A percentile compares a stretch with the other conserved stretches of the same genome.
Evolutionary conservation across 331 rosid species (phyloP).

Genomic region (Quercus tomentella): DNA sequence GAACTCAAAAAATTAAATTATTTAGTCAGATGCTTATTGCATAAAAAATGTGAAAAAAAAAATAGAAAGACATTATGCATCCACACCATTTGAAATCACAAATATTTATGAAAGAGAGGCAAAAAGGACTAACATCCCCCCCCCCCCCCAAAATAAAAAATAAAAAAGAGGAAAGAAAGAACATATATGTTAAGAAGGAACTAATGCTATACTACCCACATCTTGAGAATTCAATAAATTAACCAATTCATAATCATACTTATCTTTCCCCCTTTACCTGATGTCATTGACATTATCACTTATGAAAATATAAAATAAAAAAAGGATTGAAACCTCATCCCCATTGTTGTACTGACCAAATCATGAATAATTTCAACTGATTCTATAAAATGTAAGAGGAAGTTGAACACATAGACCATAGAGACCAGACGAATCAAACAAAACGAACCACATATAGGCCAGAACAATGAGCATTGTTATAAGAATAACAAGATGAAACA

Average conservation of each 20-base stretch:
- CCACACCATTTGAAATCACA: not conserved
- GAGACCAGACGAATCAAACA: not conserved
- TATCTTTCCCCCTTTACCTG: not conserved
- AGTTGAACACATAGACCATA: not conserved
- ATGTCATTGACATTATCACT: not conserved
- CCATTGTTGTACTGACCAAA: not conserved
- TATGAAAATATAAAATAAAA: not conserved
- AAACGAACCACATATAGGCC: not conserved
- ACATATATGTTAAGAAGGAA: not conserved
- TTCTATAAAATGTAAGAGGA: not conserved
- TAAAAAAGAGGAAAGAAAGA: not conserved
- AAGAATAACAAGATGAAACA: not conserved
- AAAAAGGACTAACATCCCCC: not conserved
- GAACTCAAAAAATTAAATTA: not conserved
- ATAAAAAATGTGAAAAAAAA: not conserved
- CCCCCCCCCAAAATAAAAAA: not conserved
- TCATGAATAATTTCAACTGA: not conserved
- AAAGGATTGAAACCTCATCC: not conserved
- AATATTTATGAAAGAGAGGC: not conserved
- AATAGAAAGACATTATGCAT: not conserved
- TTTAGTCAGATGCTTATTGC: not conserved
- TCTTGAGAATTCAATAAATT: not conserved
- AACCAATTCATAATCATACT: not conserved
- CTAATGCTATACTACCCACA: not conserved
- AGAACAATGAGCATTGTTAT: not conserved